Percentiles rank a stretch among this genome's conserved stretches.
Evolutionary conservation across 1,284 basidiomycete genomes (phyloP).

Genomic region (Exobasidium cylindrosporum): DNA sequence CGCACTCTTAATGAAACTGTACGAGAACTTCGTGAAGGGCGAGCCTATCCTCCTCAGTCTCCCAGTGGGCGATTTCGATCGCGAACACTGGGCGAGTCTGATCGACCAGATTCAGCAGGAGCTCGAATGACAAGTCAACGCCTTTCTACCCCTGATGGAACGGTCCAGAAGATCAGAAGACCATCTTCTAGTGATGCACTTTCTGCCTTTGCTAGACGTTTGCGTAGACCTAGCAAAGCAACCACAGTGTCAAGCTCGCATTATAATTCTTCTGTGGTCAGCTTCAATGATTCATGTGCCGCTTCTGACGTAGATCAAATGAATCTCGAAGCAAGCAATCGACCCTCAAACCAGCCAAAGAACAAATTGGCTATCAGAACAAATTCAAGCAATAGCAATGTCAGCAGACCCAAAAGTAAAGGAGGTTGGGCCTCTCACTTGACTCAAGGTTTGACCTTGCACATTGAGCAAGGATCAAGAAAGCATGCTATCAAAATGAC

Average conservation of each 20-base stretch:
- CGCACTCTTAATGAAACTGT: neutral
- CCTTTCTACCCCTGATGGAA: no score
- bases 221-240: conserved; percentile 9
- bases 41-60: conserved; percentile 3
- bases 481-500: conserved; percentile 24
- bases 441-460: conserved; percentile 34
- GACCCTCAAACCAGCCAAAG: conserved; percentile 10
- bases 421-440: conserved; percentile 43
- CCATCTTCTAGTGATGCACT: conserved; percentile 6
- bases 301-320: neutral
- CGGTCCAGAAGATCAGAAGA: neutral
- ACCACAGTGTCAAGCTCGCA: no score
- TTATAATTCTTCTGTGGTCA: neutral
- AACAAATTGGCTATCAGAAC: no score
- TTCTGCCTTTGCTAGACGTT: conserved; percentile 1
- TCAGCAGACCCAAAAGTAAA: conserved; percentile 11
- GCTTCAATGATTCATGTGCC: neutral
- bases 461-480: conserved; percentile 34
- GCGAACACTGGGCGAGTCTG: conserved; percentile 31
- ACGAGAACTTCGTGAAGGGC: neutral
- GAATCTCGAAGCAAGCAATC: neutral
- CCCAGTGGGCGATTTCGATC: conserved; percentile 29
- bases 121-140: no score
- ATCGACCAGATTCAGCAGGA: conserved; percentile 14
- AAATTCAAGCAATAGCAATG: no score